phyloP scores from a whole-genome alignment of 1,139 yeast genomes.

The Lodderomyces elongisporus region DNA sequence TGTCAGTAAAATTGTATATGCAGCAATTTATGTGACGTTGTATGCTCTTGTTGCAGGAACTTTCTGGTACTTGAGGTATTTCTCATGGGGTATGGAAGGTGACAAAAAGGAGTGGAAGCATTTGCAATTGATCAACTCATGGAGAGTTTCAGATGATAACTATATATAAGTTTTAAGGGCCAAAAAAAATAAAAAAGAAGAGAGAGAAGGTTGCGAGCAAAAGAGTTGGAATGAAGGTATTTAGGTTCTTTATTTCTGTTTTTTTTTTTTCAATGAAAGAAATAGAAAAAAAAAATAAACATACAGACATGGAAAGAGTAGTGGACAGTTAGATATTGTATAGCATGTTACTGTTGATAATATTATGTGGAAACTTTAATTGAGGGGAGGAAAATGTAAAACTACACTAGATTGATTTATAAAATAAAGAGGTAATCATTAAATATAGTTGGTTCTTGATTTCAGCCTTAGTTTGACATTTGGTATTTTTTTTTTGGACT shows the following conservation, averaged over 20 bases:
- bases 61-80: conserved; percentile 69
- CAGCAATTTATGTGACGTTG: conserved; percentile 27
- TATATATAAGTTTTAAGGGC: conserved; percentile 1
- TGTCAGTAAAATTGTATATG: conserved; percentile 24
- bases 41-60: conserved; percentile 25
- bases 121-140: conserved; percentile 69
- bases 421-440: no score
- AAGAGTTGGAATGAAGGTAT: background rate
- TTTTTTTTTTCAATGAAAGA: no score
- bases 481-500: no score
- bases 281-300: no score
- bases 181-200: background rate
- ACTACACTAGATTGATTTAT: no score
- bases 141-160: conserved; percentile 52
- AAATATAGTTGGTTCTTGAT: no score
- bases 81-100: conserved; percentile 90
- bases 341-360: no score
- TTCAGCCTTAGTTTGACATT: no score
- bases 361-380: no score
- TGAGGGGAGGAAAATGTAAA: no score
- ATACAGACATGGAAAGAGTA: no score
- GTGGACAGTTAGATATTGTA: no score
- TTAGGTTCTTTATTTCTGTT: background rate
- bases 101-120: conserved; percentile 62
- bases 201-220: background rate